Percentiles rank a stretch among this genome's conserved stretches.
Conservation (phyloP, 73 alveolate genomes). For the Uronychia binucleata region DNA sequence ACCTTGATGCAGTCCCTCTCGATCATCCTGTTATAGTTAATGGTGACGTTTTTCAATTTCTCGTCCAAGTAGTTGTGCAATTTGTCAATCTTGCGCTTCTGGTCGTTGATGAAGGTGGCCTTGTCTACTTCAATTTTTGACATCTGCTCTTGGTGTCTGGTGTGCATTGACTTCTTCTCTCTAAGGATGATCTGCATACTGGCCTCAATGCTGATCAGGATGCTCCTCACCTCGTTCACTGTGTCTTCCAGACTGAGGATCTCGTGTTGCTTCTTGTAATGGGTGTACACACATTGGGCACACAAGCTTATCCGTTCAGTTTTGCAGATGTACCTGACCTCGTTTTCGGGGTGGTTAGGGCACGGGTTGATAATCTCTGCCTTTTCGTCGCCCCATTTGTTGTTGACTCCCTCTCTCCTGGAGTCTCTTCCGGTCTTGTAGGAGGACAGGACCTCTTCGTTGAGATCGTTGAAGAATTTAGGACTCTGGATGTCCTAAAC, state of each 20-base stretch:
- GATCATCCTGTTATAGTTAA: conserved; percentile 5
- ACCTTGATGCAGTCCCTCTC: neutral
- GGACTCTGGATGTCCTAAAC: neutral
- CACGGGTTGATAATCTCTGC: neutral
- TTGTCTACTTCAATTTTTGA: conserved; percentile 1
- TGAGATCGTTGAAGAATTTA: neutral
- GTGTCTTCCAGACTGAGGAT: conserved; percentile 5
- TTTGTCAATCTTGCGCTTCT: conserved; percentile 1
- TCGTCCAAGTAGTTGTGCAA: conserved; percentile 19
- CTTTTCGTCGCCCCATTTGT: neutral
- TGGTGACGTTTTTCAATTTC: neutral
- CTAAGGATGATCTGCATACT: conserved; percentile 1
- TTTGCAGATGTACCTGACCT: neutral
- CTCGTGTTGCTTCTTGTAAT: neutral
- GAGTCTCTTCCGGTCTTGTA: neutral
- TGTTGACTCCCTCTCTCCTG: neutral
- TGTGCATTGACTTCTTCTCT: neutral
- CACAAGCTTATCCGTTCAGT: neutral
- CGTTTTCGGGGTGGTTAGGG: conserved; percentile 4
- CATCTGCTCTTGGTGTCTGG: conserved; percentile 5
- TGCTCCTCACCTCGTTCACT: conserved; percentile 2
- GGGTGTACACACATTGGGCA: neutral
- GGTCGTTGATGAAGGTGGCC: neutral
- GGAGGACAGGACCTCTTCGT: neutral
- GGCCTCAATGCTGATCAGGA: conserved; percentile 1